phyloP scores from a whole-genome alignment of 192 early-diverging fungal genomes.

The Geranomyces variabilis region DNA sequence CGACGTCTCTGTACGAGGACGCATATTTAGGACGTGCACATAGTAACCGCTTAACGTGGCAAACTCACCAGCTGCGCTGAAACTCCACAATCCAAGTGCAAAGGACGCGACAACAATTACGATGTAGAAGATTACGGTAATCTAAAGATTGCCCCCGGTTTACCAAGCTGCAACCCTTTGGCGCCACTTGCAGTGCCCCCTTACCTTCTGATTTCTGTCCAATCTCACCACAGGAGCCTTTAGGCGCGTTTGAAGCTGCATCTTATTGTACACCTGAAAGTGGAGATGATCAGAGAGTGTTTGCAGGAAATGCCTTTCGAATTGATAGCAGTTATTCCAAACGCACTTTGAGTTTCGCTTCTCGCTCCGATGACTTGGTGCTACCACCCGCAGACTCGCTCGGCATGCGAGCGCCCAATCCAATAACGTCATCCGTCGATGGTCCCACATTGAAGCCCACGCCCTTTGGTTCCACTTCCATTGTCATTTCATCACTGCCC shows the following conservation, averaged over 20 bases:
- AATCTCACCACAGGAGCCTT: slow-evolving; percentile 25
- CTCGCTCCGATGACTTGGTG: slow-evolving; percentile 12
- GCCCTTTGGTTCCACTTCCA: slow-evolving; percentile 11
- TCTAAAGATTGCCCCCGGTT: background rate
- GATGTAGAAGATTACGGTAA: slow-evolving; percentile 15
- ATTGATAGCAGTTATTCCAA: background rate
- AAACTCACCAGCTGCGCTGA: slow-evolving; percentile 8
- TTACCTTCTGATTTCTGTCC: slow-evolving; percentile 8
- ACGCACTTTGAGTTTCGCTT: background rate
- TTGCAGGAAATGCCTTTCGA: background rate
- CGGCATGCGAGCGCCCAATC: background rate
- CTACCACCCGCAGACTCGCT: slow-evolving; percentile 8
- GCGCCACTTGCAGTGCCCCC: too few relatives aligned
- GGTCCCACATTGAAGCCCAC: slow-evolving; percentile 13
- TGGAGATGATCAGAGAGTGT: background rate
- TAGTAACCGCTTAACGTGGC: background rate
- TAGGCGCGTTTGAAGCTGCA: slow-evolving; percentile 29
- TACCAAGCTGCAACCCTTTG: too few relatives aligned
- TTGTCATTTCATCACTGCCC: slow-evolving; percentile 6
- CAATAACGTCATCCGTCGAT: background rate
- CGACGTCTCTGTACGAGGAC: background rate
- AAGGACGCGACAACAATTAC: slow-evolving; percentile 14
- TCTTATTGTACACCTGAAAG: slow-evolving; percentile 13
- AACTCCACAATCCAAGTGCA: slow-evolving; percentile 19
- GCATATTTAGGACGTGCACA: background rate